phyloP scores from a whole-genome alignment of 352 stramenopile species.

The Pythium utonaiense region DNA sequence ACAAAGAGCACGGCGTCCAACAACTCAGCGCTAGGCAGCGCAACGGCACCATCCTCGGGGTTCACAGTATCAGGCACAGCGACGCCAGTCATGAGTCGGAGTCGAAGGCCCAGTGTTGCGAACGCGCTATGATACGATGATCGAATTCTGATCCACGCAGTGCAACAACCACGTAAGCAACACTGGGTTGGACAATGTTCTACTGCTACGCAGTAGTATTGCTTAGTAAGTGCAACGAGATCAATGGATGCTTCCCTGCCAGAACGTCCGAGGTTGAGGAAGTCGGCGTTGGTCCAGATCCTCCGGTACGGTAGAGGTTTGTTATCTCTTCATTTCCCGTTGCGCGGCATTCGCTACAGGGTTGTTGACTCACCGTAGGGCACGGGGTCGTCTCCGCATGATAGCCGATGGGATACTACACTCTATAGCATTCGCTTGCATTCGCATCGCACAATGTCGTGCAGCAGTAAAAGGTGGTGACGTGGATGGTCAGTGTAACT shows the following conservation, averaged over 20 bases:
- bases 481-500: constrained; percentile 54
- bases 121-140: neutral
- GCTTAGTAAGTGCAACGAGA: neutral
- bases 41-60: neutral
- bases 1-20: constrained; percentile 33
- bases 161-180: too few species aligned
- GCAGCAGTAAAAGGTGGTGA: neutral
- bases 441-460: too few species aligned
- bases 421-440: too few species aligned
- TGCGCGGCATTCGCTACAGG: too few species aligned
- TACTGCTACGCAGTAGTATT: neutral
- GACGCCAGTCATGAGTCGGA: neutral
- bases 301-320: neutral
- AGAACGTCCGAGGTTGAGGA: constrained; percentile 10
- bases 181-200: too few species aligned
- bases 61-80: neutral
- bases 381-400: too few species aligned
- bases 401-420: too few species aligned
- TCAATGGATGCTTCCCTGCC: too few species aligned
- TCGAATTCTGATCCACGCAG: too few species aligned
- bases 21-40: neutral
- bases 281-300: constrained; percentile 6
- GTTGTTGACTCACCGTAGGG: too few species aligned
- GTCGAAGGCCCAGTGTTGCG: neutral
- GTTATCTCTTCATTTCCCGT: constrained; percentile 4